These are phyloP conservation scores for Colletotrichum sp. DNA, from an alignment of 2,329 filamentous ascomycete genomes.

Conservation along the genomic window DNA sequence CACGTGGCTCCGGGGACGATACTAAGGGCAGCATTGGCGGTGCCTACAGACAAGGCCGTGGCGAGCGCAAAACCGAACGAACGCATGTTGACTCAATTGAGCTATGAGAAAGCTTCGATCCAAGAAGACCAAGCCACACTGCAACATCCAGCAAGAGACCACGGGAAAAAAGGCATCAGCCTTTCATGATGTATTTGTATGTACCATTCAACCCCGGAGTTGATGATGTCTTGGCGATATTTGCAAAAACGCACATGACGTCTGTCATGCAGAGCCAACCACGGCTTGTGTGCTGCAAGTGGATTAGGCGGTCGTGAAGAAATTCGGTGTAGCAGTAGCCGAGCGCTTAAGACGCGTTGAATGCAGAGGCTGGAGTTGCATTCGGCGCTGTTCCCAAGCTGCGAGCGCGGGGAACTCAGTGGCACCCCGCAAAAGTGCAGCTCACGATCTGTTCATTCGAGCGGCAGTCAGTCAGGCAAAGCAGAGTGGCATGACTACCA, in stretches of 20 bases:
- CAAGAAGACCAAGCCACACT: neutral
- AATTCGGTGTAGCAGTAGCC: neutral
- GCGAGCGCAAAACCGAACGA: neutral
- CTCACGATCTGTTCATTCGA: neutral
- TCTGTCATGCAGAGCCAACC: neutral
- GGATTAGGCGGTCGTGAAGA: neutral
- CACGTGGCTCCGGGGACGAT: conserved; percentile 51
- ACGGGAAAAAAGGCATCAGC: too few relatives aligned
- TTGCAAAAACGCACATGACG: neutral
- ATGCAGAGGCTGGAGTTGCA: neutral
- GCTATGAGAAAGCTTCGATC: neutral
- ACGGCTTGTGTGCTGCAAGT: neutral
- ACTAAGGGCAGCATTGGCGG: conserved; percentile 29
- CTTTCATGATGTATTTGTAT: neutral
- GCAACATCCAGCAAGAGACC: neutral
- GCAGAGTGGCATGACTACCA: neutral
- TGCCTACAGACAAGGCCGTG: neutral
- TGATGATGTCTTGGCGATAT: neutral
- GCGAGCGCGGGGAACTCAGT: neutral
- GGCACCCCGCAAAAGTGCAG: neutral
- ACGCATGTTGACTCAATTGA: neutral
- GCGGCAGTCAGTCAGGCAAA: neutral
- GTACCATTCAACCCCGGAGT: neutral
- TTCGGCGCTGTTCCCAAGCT: neutral
- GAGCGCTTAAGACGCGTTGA: neutral